Evolutionary conservation across 208 protist genomes (phyloP), one percentile per base, ranked within the genome.

Genomic region (Trypanosoma mega): DNA sequence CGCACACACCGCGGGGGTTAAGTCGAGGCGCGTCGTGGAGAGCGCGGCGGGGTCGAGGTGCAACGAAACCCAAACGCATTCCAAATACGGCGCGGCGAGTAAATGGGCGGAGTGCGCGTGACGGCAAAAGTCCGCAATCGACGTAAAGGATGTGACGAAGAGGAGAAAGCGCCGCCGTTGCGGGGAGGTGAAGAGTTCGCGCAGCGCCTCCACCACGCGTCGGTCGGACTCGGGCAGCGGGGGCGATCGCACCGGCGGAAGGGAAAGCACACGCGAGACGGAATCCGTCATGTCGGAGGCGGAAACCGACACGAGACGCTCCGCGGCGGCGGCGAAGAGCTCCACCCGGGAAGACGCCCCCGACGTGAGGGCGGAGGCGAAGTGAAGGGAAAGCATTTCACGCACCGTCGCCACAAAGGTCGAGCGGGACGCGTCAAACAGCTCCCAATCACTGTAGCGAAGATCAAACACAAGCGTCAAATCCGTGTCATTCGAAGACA

Each of bases 81-180:
- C 56, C 56, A 64, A 59, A 36, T 64, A 64, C 14, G 64, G 56
- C 27, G 59, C 34, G 7, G 54, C 26, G 9, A 41, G 29, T 23
- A 57, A 30, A 34, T 48, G 46, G 12, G 50, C 26, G n/a, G 56
- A 43, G 18, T 63, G 48, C 9, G 57, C 39, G 44, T 51, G 46
- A 24, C 49, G 45, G 41, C 45, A 51, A 37, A 71, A 71, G 41
- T 71, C 56, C 23, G 31, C 49, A 27, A 71, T 71, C 11, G 47
- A 54, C 21, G 56, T 71, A 59, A 71, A 71, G 5, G 64, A 44
- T 59, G 64, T 71, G 24, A 71, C 59, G 24, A 71, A 71, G 23
- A 71, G 18, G 34, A 71, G 23, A 44, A 11, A 14, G 14, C 39
- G 46, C 2, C 30, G 55, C 33, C 31, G 33, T 36, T 34, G 18